Evolutionary conservation across 331 rosid species (phyloP), one percentile per base, ranked within the genome.

Genomic region (Malus hybrid): DNA sequence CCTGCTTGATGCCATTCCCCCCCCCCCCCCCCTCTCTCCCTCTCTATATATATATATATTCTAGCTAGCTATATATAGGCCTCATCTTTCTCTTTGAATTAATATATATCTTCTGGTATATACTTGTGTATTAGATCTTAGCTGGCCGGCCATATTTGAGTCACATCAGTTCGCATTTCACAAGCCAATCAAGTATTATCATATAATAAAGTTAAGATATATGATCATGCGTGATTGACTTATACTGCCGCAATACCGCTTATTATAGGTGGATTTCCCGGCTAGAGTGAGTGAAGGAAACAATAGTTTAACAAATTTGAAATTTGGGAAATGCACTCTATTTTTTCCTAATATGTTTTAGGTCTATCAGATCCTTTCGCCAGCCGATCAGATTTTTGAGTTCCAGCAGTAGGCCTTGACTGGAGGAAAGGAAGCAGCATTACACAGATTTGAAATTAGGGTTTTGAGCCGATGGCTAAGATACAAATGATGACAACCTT

Each of bases 401-500:
- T 16, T 52, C 57, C 57, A 6, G 9, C 4, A 16, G 57, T 52
- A 52, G 20, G 4, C 9, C 57, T 16, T 6, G 57, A 52, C 20
- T 2, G 57, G 57, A 2, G 57, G 57, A 52, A 16, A 16, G 57
- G 10, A 52, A 52, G 7, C 10, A 52, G 7, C 57, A 52, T 0
- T 52, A 57, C 64, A 59, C 64, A 59, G 29, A 59, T 59, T 20
- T 34, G 70, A 34, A 34, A 66, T 7, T 34, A 6, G 52, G 69
- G 70, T 33, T 33, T 65, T 32, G 69, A 33, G 63, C 61, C 48
- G 46, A 24, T 76, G 69, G 54, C 59, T 65, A 56, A 63, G 48
- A 52, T 28, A 81, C 77, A 71, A 46, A 72, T 42, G 70, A 46
- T 70, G 81, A 70, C 73, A 68, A 46, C 79, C 79, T 67, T 67